These are phyloP conservation scores for Pseudognaphalium luteoalbum DNA, from an alignment of 129 eudicot species.

Conservation along the genomic window DNA sequence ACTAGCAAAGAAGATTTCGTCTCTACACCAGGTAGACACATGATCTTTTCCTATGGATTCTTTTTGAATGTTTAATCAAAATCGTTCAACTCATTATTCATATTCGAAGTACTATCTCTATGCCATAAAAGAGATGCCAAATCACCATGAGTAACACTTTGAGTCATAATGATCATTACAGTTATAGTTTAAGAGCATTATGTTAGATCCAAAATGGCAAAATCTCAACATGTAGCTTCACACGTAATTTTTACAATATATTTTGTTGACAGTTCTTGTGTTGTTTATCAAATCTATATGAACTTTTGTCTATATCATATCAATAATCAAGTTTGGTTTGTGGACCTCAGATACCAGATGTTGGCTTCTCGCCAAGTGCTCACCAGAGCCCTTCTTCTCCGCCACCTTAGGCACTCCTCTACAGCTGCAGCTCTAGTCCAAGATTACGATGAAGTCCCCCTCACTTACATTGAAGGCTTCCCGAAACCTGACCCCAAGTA, in stretches of 20 bases:
- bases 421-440: slow-evolving; percentile 49
- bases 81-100: too few species aligned
- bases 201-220: not conserved
- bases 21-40: too few species aligned
- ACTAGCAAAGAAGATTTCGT: too few species aligned
- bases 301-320: not conserved
- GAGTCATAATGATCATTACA: not conserved
- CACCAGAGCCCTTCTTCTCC: slow-evolving; percentile 43
- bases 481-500: slow-evolving; percentile 73
- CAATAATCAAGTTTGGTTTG: not conserved
- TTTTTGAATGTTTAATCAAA: too few species aligned
- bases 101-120: too few species aligned
- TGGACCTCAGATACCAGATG: slow-evolving; percentile 32
- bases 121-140: too few species aligned
- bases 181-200: not conserved
- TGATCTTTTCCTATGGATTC: too few species aligned
- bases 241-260: not conserved
- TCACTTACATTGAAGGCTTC: slow-evolving; percentile 58
- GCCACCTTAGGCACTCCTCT: slow-evolving; percentile 49
- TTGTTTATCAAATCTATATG: not conserved
- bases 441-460: slow-evolving; percentile 40
- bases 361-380: slow-evolving; percentile 44
- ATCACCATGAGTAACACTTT: too few species aligned
- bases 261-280: not conserved
- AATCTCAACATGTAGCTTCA: not conserved